Evolutionary conservation across 2,329 filamentous ascomycete species (phyloP), one percentile per base, ranked within the genome.

Genomic region (Nakataea oryzae): DNA sequence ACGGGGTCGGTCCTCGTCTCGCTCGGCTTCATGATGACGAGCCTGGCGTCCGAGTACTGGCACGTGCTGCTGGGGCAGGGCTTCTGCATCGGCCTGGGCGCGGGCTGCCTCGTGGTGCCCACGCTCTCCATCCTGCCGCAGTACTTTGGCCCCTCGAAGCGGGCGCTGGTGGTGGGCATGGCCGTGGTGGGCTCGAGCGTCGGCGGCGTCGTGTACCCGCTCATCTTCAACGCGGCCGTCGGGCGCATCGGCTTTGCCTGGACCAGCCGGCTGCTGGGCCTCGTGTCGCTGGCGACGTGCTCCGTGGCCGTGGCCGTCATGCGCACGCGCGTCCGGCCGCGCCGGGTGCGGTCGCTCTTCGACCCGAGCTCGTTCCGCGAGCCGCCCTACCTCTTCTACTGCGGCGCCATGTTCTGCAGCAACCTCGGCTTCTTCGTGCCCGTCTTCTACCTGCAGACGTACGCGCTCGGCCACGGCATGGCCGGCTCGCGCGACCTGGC

Each of bases 11-110:
- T 76, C 61, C 64, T 80, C 5, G 70, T 78, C 7, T 74, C 79
- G 6, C 71, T 82, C 17, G 79, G 80, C 2, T 71, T 78, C 65
- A 78, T 82, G 70, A 77, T 76, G 68, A 71, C 72, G 2, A 74
- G 71, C 62, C 62, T 78, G 12, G 69, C 69, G 47, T 70, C 67
- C 1, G 63, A 65, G 28, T 79, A 78, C 70, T 79, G 72, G 69
- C 76, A 79, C 62, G 64, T 76, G 24, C 64, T 79, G 9, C 69
- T 79, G 4, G 67, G 74, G 0, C 77, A 79, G 63, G 76, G 77
- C 7, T 58, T 78, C 32, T 75, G 73, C 63, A 68, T 75, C 54
- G 79, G 79, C 1, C 57, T 79, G 1, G 79, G 79, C 2, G 71
- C 71, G 26, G 77, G 75, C 3, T 70, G 73, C 63, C 65, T 75